Evolutionary conservation across 306 rosid genomes (phyloP).

Genomic region (Pyrus communis): DNA sequence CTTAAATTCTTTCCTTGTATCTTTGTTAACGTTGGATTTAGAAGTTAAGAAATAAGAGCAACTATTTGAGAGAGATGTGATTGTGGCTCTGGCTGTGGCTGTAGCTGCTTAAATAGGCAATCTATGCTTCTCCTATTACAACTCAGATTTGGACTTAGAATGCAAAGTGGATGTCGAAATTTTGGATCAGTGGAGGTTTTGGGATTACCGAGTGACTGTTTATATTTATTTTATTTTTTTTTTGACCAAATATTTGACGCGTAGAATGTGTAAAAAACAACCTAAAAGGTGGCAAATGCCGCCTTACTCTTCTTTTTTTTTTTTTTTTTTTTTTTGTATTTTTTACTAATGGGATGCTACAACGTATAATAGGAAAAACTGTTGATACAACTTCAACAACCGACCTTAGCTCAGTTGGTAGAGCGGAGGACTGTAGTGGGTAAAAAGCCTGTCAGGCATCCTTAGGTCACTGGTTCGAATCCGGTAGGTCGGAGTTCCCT

Average conservation of each 20-base stretch:
- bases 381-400: accelerated
- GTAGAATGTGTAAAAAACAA: not conserved
- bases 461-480: conserved; percentile 25
- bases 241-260: not conserved
- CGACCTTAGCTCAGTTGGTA: conserved; percentile 57
- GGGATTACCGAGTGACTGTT: too few relatives aligned
- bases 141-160: not conserved
- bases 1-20: not conserved
- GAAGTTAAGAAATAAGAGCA: not conserved
- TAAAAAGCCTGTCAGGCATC: conserved; percentile 6
- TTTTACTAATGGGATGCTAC: not conserved
- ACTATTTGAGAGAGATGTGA: not conserved
- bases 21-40: too few relatives aligned
- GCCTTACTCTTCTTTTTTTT: not conserved
- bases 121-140: not conserved
- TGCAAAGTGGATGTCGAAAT: not conserved
- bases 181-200: not conserved
- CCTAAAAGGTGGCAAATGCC: not conserved
- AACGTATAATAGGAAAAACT: accelerated
- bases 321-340: too few relatives aligned
- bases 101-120: not conserved
- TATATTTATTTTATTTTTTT: not conserved
- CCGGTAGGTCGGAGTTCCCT: not conserved
- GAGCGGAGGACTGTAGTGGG: conserved; percentile 61
- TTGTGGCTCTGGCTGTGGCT: not conserved